A percentile compares a stretch with the other conserved stretches of the same genome.
Conservation (phyloP, 2,329 filamentous ascomycete genomes). For the Malbranchea zuffiana region DNA sequence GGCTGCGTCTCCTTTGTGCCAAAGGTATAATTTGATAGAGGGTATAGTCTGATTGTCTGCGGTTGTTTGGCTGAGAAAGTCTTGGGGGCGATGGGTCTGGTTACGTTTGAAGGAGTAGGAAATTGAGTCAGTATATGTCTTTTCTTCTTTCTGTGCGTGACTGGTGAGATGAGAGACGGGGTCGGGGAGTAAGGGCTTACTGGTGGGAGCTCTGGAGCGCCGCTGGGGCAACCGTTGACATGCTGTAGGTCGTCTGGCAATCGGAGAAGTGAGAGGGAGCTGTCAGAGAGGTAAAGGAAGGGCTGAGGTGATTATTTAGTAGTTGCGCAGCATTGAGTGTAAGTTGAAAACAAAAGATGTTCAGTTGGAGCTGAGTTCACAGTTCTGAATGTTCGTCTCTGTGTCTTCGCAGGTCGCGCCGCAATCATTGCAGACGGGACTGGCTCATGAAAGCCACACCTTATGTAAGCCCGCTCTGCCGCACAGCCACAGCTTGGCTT, state of each 20-base stretch:
- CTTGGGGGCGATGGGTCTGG: constrained; percentile 62
- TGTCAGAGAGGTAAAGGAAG: neutral
- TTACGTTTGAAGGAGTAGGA: constrained; percentile 8
- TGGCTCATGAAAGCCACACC: too few relatives aligned
- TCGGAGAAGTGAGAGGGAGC: neutral
- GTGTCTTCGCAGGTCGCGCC: too few relatives aligned
- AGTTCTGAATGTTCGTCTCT: too few relatives aligned
- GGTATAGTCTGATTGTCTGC: constrained; percentile 78
- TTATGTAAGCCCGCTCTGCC: too few relatives aligned
- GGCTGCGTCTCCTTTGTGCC: constrained; percentile 97
- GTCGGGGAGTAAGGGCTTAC: constrained; percentile 31
- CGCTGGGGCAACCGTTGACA: constrained; percentile 75
- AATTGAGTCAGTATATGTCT: neutral
- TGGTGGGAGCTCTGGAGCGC: constrained; percentile 67
- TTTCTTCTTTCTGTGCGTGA: constrained; percentile 1
- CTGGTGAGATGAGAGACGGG: too few relatives aligned
- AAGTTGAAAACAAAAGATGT: too few relatives aligned
- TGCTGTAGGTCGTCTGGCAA: constrained; percentile 32
- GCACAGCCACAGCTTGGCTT: too few relatives aligned
- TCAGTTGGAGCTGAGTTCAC: too few relatives aligned
- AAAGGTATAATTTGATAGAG: constrained; percentile 97
- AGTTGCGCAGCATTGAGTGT: too few relatives aligned
- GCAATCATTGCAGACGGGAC: too few relatives aligned
- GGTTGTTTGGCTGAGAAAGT: constrained; percentile 85
- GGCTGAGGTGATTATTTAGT: too few relatives aligned